Conservation (phyloP, 768 basidiomycete species). For the Kwoniella pini region DNA sequence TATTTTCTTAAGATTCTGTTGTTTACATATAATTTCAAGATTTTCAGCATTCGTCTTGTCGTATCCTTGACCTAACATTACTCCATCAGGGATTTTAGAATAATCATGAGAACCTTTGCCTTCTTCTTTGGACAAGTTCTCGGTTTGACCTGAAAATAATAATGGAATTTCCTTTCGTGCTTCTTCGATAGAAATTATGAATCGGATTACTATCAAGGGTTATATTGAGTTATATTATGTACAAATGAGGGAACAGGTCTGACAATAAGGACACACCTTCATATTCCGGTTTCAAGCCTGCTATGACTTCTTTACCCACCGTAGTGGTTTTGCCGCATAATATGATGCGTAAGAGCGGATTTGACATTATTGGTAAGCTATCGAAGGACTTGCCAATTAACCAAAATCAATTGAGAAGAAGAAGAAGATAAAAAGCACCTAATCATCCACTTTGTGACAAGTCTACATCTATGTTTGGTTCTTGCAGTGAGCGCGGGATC, state of each 20-base stretch:
- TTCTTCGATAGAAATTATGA: background rate
- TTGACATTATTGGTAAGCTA: background rate
- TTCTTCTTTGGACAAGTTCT: background rate
- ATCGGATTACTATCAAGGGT: slow-evolving; percentile 1
- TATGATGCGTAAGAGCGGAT: background rate
- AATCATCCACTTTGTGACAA: too few species aligned
- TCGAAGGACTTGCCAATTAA: too few species aligned
- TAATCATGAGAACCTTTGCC: background rate
- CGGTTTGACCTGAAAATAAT: background rate
- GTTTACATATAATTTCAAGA: background rate
- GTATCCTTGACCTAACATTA: slow-evolving; percentile 2
- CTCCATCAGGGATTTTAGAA: background rate
- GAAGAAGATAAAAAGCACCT: too few species aligned
- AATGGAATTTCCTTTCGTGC: background rate
- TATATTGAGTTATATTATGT: background rate
- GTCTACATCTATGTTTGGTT: too few species aligned
- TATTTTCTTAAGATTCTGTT: background rate
- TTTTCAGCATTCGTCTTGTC: too few species aligned
- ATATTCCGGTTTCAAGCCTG: background rate
- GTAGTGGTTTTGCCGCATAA: background rate
- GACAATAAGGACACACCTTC: background rate
- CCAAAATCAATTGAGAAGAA: too few species aligned
- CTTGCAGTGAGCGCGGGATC: too few species aligned
- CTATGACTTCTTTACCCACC: slow-evolving; percentile 2
- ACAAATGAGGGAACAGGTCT: background rate